These are phyloP conservation scores for Ceratocystis alfenasii DNA, from an alignment of 2,329 filamentous ascomycete genomes.

Conservation along the genomic window DNA sequence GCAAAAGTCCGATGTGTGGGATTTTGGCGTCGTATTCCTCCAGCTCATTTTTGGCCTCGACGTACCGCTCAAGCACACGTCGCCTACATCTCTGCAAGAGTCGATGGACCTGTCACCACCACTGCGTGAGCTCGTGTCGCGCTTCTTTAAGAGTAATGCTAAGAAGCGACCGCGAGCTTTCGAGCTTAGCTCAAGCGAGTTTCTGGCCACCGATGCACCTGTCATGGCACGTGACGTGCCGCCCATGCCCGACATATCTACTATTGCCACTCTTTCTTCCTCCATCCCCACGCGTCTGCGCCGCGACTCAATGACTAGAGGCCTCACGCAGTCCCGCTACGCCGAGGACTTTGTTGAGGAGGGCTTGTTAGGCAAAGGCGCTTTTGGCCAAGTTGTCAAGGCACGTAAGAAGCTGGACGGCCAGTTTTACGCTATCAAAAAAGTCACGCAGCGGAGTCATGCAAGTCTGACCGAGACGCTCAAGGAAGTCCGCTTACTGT, in stretches of 20 bases:
- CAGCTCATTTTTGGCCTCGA: conserved; percentile 89
- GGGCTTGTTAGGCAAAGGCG: conserved; percentile 78
- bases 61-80: conserved; percentile 63
- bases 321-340: conserved; percentile 53
- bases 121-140: conserved; percentile 66
- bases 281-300: conserved; percentile 40
- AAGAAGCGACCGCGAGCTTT: conserved; percentile 80
- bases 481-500: conserved; percentile 77
- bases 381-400: conserved; percentile 93
- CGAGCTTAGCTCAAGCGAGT: conserved; percentile 52
- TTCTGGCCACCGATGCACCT: conserved; percentile 52
- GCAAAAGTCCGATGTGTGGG: conserved; percentile 85
- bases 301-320: conserved; percentile 49
- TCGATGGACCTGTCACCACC: conserved; percentile 60
- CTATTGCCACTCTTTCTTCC: conserved; percentile 27
- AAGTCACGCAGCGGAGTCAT: conserved; percentile 73
- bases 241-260: conserved; percentile 24
- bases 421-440: conserved; percentile 91
- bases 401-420: conserved; percentile 89
- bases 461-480: conserved; percentile 62
- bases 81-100: conserved; percentile 61
- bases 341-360: conserved; percentile 83
- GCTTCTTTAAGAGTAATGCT: conserved; percentile 73
- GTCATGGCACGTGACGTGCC: conserved; percentile 40
- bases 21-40: conserved; percentile 78